phyloP scores from a whole-genome alignment of 78 protist genomes.

The Dictyostelium capitatum region DNA sequence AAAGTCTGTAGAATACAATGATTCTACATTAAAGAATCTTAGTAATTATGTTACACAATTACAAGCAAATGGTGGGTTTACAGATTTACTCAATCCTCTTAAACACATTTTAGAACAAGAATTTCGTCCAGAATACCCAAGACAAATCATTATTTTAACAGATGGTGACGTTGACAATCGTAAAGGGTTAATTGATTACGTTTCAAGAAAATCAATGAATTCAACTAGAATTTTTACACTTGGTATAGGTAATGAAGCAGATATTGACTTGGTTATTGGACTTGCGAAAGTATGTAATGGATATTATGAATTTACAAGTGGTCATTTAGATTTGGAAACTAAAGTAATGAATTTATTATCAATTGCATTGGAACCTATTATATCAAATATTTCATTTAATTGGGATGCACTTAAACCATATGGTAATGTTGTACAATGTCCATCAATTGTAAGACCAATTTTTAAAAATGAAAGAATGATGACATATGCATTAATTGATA shows the following conservation, averaged over 20 bases:
- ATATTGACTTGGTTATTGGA: slow-evolving; percentile 61
- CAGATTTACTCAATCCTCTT: slow-evolving; percentile 49
- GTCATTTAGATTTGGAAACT: slow-evolving; percentile 20
- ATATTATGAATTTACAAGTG: slow-evolving; percentile 32
- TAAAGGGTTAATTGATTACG: slow-evolving; percentile 31
- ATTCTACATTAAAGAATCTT: slow-evolving; percentile 12
- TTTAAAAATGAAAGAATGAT: slow-evolving; percentile 52
- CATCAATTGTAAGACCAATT: slow-evolving; percentile 31
- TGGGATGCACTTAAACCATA: slow-evolving; percentile 1
- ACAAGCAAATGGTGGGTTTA: slow-evolving; percentile 70
- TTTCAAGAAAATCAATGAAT: slow-evolving; percentile 20
- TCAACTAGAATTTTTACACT: slow-evolving; percentile 70
- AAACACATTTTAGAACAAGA: slow-evolving; percentile 21
- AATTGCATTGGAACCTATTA: slow-evolving; percentile 45
- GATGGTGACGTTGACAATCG: slow-evolving; percentile 61
- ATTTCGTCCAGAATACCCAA: slow-evolving; percentile 38
- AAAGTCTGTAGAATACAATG: slow-evolving; percentile 1
- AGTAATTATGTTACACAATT: not conserved
- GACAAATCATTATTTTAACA: slow-evolving; percentile 69
- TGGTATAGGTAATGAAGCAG: slow-evolving; percentile 77
- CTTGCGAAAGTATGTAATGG: slow-evolving; percentile 61
- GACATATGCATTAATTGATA: slow-evolving; percentile 16
- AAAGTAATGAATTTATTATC: slow-evolving; percentile 43
- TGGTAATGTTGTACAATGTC: not conserved
- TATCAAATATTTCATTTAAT: slow-evolving; percentile 46